phyloP scores from a whole-genome alignment of 371 early-diverging fungal genomes.

The Neoconidiobolus thromboides region DNA sequence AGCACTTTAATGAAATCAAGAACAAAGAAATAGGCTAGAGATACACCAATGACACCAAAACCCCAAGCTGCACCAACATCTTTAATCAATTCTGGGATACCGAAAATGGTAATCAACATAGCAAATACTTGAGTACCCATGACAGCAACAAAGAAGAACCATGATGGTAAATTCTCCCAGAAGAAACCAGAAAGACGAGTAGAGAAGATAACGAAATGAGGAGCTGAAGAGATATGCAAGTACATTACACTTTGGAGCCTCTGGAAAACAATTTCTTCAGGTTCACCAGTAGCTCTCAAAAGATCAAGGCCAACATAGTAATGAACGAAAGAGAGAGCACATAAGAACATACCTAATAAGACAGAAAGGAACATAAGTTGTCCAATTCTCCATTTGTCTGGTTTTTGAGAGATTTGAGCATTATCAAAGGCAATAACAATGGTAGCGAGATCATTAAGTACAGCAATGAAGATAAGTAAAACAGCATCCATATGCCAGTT shows the following conservation, averaged over 20 bases:
- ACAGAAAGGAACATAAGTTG: constrained; percentile 57
- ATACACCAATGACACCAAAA: constrained; percentile 25
- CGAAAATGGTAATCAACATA: constrained; percentile 66
- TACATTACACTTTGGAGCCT: constrained; percentile 64
- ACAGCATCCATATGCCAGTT: constrained; percentile 47
- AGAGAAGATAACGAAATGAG: constrained; percentile 93
- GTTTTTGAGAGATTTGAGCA: constrained; percentile 48
- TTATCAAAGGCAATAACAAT: constrained; percentile 73
- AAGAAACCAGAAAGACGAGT: constrained; percentile 79
- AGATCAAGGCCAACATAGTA: constrained; percentile 35
- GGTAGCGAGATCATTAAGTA: constrained; percentile 68
- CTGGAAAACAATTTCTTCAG: constrained; percentile 10
- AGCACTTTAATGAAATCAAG: constrained; percentile 63
- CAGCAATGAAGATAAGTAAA: constrained; percentile 54
- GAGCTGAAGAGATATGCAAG: constrained; percentile 68
- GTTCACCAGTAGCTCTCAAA: constrained; percentile 7
- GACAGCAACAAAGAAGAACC: constrained; percentile 57
- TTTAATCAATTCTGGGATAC: constrained; percentile 28
- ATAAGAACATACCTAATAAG: constrained; percentile 40
- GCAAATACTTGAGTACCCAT: constrained; percentile 84
- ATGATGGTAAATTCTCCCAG: constrained; percentile 66
- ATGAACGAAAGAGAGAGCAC: constrained; percentile 46
- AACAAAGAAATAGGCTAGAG: constrained; percentile 37
- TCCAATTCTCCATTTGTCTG: constrained; percentile 76
- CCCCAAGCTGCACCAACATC: constrained; percentile 31